A percentile compares a stretch with the other conserved stretches of the same genome.
These are phyloP conservation scores for Periconia sp. DNA, from an alignment of 2,329 filamentous ascomycete species.

Conservation along the genomic window DNA sequence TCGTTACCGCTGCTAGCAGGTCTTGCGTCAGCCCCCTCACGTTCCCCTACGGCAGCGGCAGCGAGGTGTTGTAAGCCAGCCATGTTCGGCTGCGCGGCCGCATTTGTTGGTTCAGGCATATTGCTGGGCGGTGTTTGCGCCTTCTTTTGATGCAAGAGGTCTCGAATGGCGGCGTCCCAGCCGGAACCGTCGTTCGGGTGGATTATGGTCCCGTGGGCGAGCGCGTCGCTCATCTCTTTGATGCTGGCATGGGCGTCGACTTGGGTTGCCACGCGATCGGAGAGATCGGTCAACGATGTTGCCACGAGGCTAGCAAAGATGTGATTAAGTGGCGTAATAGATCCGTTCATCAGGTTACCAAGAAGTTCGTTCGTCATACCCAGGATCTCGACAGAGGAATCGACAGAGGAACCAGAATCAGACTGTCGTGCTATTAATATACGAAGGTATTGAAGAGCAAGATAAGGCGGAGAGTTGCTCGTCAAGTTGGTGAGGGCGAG, in stretches of 20 bases:
- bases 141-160: constrained; percentile 39
- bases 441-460: constrained; percentile 45
- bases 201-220: constrained; percentile 40
- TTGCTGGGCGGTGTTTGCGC: constrained; percentile 25
- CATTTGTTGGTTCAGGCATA: constrained; percentile 28
- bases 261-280: constrained; percentile 43
- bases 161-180: constrained; percentile 44
- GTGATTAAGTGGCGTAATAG: constrained; percentile 43
- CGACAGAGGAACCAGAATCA: constrained; percentile 27
- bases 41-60: constrained; percentile 46
- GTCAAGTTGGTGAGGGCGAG: constrained; percentile 37
- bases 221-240: constrained; percentile 43
- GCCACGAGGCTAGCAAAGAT: constrained; percentile 45
- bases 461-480: constrained; percentile 35
- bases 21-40: constrained; percentile 34
- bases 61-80: constrained; percentile 46
- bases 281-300: constrained; percentile 40
- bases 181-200: constrained; percentile 38
- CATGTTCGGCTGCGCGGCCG: constrained; percentile 43
- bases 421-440: constrained; percentile 39
- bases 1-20: constrained; percentile 35
- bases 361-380: constrained; percentile 37
- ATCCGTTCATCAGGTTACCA: constrained; percentile 27
- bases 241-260: constrained; percentile 42
- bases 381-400: constrained; percentile 35